Percentiles rank a stretch among this genome's conserved stretches.
Conservation (phyloP, 1,284 basidiomycete species). For the Cryptococcus sp. region DNA sequence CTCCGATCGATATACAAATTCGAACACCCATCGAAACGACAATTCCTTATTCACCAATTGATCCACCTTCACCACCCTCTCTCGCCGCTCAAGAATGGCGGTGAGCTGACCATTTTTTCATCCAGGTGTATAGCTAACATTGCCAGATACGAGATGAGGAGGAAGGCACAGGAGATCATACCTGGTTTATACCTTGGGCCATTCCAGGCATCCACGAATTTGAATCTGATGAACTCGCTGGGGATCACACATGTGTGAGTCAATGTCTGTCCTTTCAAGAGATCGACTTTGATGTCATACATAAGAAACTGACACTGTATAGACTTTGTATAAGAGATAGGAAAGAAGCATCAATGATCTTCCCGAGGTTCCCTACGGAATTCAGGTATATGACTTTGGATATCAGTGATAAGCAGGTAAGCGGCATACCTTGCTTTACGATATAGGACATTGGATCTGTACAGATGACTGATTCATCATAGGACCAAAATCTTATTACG, state of each 20-base stretch:
- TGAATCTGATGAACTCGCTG: conserved; percentile 60
- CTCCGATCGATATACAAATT: neutral
- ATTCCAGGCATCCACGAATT: conserved; percentile 76
- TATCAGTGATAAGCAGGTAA: conserved; percentile 74
- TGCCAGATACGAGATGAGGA: conserved; percentile 83
- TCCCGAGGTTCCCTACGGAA: conserved; percentile 73
- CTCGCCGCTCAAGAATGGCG: neutral
- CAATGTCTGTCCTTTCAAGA: neutral
- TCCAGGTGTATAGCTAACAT: neutral
- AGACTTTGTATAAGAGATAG: conserved; percentile 82
- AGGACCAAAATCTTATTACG: conserved; percentile 79
- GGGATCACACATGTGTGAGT: conserved; percentile 82
- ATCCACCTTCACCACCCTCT: neutral
- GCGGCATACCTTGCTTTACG: conserved; percentile 55
- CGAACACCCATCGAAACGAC: neutral
- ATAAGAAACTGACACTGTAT: neutral
- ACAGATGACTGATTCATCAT: conserved; percentile 49
- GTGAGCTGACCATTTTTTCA: neutral
- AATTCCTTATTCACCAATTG: neutral
- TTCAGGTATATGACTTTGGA: conserved; percentile 78
- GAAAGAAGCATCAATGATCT: conserved; percentile 80
- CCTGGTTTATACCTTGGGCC: conserved; percentile 80
- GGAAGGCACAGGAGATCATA: conserved; percentile 86
- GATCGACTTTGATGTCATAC: neutral
- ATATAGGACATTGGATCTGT: conserved; percentile 82